These are phyloP conservation scores for Coemansia sp. DNA, from an alignment of 192 early-diverging fungal species.

Conservation along the genomic window DNA sequence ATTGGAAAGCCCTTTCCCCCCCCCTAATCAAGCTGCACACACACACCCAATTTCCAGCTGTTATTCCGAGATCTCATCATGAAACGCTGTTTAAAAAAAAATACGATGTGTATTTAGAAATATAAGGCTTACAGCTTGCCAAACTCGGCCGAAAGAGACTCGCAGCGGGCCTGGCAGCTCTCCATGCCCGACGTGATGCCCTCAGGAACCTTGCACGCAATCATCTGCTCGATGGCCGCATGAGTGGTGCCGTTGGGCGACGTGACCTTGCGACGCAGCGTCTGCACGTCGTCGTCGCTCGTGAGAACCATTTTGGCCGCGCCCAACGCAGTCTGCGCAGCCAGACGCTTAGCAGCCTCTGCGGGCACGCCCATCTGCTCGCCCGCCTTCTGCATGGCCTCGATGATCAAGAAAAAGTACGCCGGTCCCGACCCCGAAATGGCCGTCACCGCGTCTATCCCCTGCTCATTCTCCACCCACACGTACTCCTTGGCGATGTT, in stretches of 20 bases:
- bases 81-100: too few species aligned
- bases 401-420: constrained; percentile 93
- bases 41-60: too few species aligned
- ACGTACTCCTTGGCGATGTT: constrained; percentile 78
- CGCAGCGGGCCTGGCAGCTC: constrained; percentile 32
- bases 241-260: constrained; percentile 91
- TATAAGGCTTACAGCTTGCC: constrained; percentile 29
- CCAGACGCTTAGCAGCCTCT: constrained; percentile 73
- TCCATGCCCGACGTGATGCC: constrained; percentile 27
- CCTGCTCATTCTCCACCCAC: constrained; percentile 74
- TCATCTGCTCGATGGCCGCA: constrained; percentile 78
- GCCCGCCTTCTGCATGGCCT: constrained; percentile 81
- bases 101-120: too few species aligned
- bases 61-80: too few species aligned
- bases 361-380: constrained; percentile 69
- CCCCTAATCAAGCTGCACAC: too few species aligned
- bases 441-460: constrained; percentile 85
- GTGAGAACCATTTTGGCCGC: constrained; percentile 81
- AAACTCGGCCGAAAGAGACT: constrained; percentile 38
- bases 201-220: constrained; percentile 50
- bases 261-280: constrained; percentile 85
- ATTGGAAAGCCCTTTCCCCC: too few species aligned
- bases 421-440: constrained; percentile 93
- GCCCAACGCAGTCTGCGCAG: constrained; percentile 89
- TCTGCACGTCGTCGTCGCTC: constrained; percentile 65